Evolutionary conservation across 192 early-diverging fungal species (phyloP).

Genomic region (Gigaspora rosea): DNA sequence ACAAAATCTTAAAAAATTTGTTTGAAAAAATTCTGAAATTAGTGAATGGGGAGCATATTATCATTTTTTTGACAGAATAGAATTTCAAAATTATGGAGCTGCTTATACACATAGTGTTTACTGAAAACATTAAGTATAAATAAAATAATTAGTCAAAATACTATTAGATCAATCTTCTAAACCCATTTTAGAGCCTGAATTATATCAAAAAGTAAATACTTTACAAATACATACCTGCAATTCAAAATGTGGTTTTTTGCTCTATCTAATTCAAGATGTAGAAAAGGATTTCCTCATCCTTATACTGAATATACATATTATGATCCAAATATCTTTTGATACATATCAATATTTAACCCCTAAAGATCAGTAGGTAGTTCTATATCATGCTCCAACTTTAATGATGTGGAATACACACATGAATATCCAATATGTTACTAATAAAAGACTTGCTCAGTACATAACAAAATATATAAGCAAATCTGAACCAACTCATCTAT

Average conservation of each 20-base stretch:
- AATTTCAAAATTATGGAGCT: no score
- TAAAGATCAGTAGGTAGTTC: slow-evolving; percentile 1
- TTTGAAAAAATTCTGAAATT: not conserved
- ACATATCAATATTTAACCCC: not conserved
- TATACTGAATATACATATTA: not conserved
- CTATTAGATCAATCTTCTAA: no score
- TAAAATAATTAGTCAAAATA: no score
- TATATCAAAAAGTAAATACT: no score
- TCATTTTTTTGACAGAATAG: slow-evolving; percentile 16
- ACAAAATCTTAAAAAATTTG: not conserved
- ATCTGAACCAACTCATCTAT: not conserved
- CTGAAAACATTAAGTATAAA: no score
- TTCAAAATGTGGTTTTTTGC: not conserved
- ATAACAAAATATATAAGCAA: slow-evolving; percentile 13
- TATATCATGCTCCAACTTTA: not conserved
- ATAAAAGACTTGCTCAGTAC: not conserved
- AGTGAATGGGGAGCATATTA: not conserved
- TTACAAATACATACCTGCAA: slow-evolving; percentile 7
- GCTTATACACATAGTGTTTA: no score
- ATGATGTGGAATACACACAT: no score
- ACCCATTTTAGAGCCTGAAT: no score
- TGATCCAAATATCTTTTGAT: not conserved
- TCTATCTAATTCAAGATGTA: not conserved
- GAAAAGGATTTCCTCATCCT: not conserved
- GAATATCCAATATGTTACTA: no score